These are phyloP conservation scores for Stephania japonica DNA, from an alignment of 164 flowering plant species.

Conservation along the genomic window DNA sequence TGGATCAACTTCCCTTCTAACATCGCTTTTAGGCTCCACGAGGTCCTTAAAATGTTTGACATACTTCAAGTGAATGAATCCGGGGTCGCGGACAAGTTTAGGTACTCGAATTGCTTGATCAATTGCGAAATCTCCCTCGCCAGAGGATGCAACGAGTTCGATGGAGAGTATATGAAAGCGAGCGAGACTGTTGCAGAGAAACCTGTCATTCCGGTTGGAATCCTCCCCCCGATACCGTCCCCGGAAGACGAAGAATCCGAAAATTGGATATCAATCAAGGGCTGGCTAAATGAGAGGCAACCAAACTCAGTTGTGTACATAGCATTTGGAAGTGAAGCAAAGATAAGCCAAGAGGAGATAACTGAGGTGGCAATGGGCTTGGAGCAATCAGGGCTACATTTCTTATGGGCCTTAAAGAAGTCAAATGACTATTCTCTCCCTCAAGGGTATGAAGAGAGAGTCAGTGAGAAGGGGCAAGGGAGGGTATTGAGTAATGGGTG, in stretches of 20 bases:
- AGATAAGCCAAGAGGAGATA: constrained; percentile 17
- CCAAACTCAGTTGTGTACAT: constrained; percentile 15
- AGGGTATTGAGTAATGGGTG: constrained; percentile 23
- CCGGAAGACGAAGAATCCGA: background rate
- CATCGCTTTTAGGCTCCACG: background rate
- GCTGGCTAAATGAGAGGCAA: constrained; percentile 4
- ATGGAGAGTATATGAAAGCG: constrained; percentile 13
- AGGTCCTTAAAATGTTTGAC: background rate
- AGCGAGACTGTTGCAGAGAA: constrained; percentile 4
- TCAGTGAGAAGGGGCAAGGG: constrained; percentile 10
- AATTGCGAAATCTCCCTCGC: constrained; percentile 9
- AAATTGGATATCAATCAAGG: background rate
- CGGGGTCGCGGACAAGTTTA: constrained; percentile 18
- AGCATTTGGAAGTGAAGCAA: constrained; percentile 28
- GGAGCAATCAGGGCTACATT: constrained; percentile 22
- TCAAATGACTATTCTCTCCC: constrained; percentile 13
- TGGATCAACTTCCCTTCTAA: background rate
- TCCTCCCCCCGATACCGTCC: constrained; percentile 10
- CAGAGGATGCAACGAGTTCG: constrained; percentile 14
- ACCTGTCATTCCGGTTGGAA: constrained; percentile 22
- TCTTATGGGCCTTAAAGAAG: constrained; percentile 31
- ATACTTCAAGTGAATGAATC: background rate
- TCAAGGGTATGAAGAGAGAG: constrained; percentile 26
- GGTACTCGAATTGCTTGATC: background rate
- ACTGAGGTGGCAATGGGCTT: constrained; percentile 23